Evolutionary conservation across 495 filamentous ascomycete species (phyloP), one percentile per base, ranked within the genome.

Genomic region (Tuber brumale): DNA sequence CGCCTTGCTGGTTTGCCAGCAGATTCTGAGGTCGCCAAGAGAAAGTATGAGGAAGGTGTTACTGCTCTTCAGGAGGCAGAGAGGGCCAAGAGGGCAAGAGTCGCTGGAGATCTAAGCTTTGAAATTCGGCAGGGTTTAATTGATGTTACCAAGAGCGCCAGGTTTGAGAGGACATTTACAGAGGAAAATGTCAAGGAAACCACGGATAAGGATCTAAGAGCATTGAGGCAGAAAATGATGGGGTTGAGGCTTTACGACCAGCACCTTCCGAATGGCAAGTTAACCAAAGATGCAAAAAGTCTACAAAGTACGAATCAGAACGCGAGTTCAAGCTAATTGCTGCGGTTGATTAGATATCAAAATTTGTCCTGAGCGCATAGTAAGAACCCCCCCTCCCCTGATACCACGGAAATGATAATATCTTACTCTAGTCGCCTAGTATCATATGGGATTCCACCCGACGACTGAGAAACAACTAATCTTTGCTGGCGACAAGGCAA

Each of bases 401-500:
- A 10, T 31, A 16, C 27, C 14, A 35, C 14, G 14, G 0, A 27
- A 66, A 66, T 66, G 57, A 31, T 66, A 35, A 35, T 66, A 66
- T 66, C 27, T 66, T 35, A 66, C 27, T 18, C 57, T 35, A 35
- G 57, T 16, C 57, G 35, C 31, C 31, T 14, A 66, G 57, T 82
- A 82, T 70, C 70, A 77, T 45, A 89, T 99, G 82, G 91, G 90
- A 16, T 96, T 99, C 77, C 95, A 99, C 81, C 95, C 96, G 0
- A 93, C 91, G 0, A 85, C 88, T 72, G 89, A 93, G 16, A 98
- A 98, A 79, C 89, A 93, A 0, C 86, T 98, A 8, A 88, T 99
- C n/a, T 97, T 98, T 80, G 96, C 95, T 2, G 94, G 94, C 70
- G 95, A 99, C 82, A 98, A 99, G 83, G 88, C 96, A n/a, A 44